Conservation (phyloP, 192 early-diverging fungal species). For the Backusella mclennaniae region DNA sequence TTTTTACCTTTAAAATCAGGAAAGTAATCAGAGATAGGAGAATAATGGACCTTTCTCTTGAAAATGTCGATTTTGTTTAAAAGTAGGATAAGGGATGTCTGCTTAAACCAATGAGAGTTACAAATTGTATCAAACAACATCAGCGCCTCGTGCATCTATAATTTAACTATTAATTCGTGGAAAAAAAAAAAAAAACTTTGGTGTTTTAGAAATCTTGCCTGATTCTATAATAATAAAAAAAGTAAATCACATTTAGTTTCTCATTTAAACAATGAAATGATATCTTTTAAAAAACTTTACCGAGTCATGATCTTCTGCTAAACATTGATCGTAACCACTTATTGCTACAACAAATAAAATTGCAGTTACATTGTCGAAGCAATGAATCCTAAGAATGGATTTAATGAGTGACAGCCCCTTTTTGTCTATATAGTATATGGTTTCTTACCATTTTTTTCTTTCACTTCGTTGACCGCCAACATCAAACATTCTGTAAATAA, state of each 20-base stretch:
- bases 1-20: conserved; percentile 54
- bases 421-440: not conserved
- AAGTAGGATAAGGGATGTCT: conserved; percentile 61
- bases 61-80: conserved; percentile 66
- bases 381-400: conserved; percentile 26
- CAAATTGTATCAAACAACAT: conserved; percentile 61
- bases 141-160: conserved; percentile 56
- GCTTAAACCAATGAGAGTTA: conserved; percentile 59
- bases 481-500: conserved; percentile 87
- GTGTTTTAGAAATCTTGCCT: conserved; percentile 12
- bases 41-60: conserved; percentile 45
- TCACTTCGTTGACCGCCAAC: conserved; percentile 97
- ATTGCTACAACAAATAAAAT: conserved; percentile 60
- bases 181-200: not conserved
- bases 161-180: not conserved
- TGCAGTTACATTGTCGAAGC: conserved; percentile 57
- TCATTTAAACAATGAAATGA: not conserved
- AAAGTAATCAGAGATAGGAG: conserved; percentile 49
- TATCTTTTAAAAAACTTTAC: conserved; percentile 28
- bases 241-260: not conserved
- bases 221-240: conserved; percentile 18
- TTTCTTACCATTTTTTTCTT: conserved; percentile 85
- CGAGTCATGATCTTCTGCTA: conserved; percentile 50
- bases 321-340: conserved; percentile 57
- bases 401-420: no score